Base-by-base conservation (phyloP, 768 basidiomycete genomes). In the Cystoderma amianthinum region DNA sequence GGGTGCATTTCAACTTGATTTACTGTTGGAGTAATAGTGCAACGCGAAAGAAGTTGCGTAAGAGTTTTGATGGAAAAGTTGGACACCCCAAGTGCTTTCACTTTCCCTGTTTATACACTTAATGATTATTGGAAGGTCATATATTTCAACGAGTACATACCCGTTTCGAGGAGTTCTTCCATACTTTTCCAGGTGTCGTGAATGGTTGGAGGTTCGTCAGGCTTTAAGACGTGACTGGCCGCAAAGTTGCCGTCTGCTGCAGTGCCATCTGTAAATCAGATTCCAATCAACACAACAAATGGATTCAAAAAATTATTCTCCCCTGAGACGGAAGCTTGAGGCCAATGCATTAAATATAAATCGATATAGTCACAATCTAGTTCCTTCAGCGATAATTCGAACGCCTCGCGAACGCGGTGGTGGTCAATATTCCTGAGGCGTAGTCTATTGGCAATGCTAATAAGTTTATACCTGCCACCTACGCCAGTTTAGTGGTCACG, bases 1-100 rank as follows among this genome's bases (percentile, higher is more conserved):
- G 78, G 79, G 51, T 82, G 81, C 11, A 72, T 44, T 58, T 72
- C 69, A 17, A 75, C 70, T 52, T 81, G 76, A 54, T 84, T 81
- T 11, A 67, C 63, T 4, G 68, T 74, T 3, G 78, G 76, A 6
- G 69, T 50, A 38, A 78, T 50, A 16, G 59, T 69, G 45, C 65
- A 69, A 16, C 67, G 62, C 25, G 68, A 58, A 21, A 75, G 55
- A 5, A 80, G 61, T 25, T 62, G 39, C 3, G 40, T 50, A 10
- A 63, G 50, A 2, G 63, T 69, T 51, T 70, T 71, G 42, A 74
- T 62, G 9, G 69, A 72, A 49, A 77, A 77, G 55, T 80, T 80
- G 25, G 73, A 74, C n/a, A 82, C 74, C 6, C 78, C 78, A 42
- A 74, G 69, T 2, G 57, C 52, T 48, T 64, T 71, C 18, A 68